These are phyloP conservation scores for Fraxinus floribunda DNA, from an alignment of 305 asterid species.

Conservation along the genomic window DNA sequence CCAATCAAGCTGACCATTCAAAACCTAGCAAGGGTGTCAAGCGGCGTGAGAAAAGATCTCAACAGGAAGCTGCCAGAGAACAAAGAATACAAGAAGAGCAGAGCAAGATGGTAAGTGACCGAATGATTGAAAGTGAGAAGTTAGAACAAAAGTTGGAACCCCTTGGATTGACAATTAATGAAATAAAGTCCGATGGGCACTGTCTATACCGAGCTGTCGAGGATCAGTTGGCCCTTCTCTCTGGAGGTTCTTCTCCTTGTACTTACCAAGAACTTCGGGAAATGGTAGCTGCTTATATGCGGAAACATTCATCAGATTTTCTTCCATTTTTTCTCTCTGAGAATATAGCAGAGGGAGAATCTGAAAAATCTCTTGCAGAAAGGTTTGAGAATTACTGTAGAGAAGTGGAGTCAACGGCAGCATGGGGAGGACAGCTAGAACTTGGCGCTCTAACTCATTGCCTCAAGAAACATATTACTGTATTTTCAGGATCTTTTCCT, in stretches of 20 bases:
- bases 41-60: conserved; percentile 83
- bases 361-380: conserved; percentile 44
- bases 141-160: conserved; percentile 70
- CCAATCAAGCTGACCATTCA: conserved; percentile 51
- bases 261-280: conserved; percentile 64
- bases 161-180: conserved; percentile 69
- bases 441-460: conserved; percentile 88
- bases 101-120: conserved; percentile 64
- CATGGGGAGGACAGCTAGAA: conserved; percentile 98
- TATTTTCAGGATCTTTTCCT: conserved; percentile 87
- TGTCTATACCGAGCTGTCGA: conserved; percentile 95
- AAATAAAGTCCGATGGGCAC: conserved; percentile 93
- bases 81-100: conserved; percentile 88
- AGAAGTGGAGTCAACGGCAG: conserved; percentile 85
- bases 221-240: conserved; percentile 62
- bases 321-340: conserved; percentile 80
- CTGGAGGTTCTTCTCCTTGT: conserved; percentile 62
- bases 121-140: conserved; percentile 57
- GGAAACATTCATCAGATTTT: conserved; percentile 63
- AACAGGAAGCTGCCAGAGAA: conserved; percentile 91
- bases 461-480: conserved; percentile 73
- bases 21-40: conserved; percentile 70
- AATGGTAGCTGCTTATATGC: conserved; percentile 86
- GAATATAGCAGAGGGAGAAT: conserved; percentile 45
- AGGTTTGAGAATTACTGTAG: conserved; percentile 77